Evolutionary conservation across 371 early-diverging fungal species (phyloP), one percentile per base, ranked within the genome.

Genomic region (Actinomucor elegans): DNA sequence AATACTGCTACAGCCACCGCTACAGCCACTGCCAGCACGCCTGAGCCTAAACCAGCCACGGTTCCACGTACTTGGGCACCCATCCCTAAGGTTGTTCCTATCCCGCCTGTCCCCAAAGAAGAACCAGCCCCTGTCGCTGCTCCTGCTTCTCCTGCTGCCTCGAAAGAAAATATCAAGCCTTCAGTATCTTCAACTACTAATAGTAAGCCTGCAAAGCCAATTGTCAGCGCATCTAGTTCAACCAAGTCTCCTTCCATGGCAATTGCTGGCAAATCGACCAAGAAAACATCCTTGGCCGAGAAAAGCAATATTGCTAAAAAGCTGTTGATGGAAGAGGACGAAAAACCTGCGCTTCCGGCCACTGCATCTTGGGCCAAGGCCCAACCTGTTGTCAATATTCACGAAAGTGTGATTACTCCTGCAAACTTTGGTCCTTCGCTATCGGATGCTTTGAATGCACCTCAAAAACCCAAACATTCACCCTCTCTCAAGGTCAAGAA

Each of bases 321-420:
- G 21, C 2, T 18, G 14, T 27, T 32, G 2, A n/a, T 45, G 28
- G 59, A 57, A 20, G 55, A 57, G 2, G 71, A 66, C 7, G 75
- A 76, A 41, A 75, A 70, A 41, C 81, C 83, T 14, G 83, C 84
- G 21, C 55, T 86, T n/a, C 86, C 86, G 4, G 78, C 81, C 10
- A 75, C 81, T 14, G 86, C 83, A 0, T 83, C 86, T 0, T 86
- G 86, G 86, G 86, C 80, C 8, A 80, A 72, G 37, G 18, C 45
- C 14, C 47, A 45, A 42, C 64, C 67, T 26, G 58, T 62, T 5
- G 55, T 74, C 0, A 61, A 69, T 10, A n/a, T n/a, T n/a, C 52
- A 63, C 6, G 66, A 64, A 7, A 75, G 50, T 40, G 64, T 67
- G 1, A 64, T 65, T 5, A 71, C 73, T 5, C 80, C 78, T 36